phyloP scores from a whole-genome alignment of 2,329 filamentous ascomycete genomes.

The Pseudocercospora macadamiae region DNA sequence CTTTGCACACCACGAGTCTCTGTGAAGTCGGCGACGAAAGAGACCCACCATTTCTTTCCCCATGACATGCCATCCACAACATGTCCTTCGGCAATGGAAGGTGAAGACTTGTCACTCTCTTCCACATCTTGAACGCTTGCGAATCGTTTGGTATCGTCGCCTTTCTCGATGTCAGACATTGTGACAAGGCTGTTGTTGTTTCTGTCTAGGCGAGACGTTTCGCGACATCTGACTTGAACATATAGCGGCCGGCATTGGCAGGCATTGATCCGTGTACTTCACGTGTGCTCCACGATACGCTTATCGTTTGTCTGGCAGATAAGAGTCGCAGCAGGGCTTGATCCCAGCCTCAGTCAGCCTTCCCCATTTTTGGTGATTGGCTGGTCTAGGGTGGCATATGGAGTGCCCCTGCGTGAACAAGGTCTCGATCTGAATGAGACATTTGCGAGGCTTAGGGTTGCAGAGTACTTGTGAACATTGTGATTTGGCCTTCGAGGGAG shows the following conservation, averaged over 20 bases:
- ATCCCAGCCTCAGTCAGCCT: background rate
- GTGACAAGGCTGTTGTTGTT: too few species aligned
- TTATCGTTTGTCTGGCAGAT: background rate
- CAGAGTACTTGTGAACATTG: too few species aligned
- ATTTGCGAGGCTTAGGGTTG: too few species aligned
- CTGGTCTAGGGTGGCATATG: background rate
- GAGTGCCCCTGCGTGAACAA: background rate
- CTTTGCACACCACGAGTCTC: conserved; percentile 19
- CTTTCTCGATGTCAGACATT: conserved; percentile 7
- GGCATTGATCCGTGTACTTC: background rate
- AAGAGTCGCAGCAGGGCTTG: background rate
- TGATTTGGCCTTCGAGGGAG: too few species aligned
- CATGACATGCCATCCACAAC: background rate
- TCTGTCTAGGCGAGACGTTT: too few species aligned
- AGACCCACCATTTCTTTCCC: conserved; percentile 5
- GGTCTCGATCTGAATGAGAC: too few species aligned
- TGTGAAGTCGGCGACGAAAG: conserved; percentile 12
- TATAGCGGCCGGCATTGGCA: background rate
- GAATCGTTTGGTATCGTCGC: background rate
- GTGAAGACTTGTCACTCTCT: background rate
- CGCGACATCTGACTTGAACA: background rate
- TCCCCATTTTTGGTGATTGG: conserved; percentile 5
- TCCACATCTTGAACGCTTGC: background rate
- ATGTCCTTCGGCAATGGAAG: conserved; percentile 4
- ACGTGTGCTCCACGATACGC: background rate